These are phyloP conservation scores for Diaporthe ampelina DNA, from an alignment of 2,329 filamentous ascomycete species.

Conservation along the genomic window DNA sequence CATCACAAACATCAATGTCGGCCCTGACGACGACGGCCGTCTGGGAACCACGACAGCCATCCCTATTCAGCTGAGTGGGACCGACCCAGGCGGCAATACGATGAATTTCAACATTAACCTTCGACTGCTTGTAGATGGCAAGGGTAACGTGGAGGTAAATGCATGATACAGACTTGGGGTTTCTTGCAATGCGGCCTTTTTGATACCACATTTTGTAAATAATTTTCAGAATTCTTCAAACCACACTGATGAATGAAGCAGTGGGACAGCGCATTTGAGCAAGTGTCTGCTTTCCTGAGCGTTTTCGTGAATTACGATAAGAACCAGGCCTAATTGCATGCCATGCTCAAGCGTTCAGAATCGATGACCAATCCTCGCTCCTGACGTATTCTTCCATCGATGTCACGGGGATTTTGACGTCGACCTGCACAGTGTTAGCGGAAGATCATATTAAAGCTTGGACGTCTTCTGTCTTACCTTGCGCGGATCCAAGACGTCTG, in stretches of 20 bases:
- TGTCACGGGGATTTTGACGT: neutral
- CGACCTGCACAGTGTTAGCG: neutral
- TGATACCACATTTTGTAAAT: neutral
- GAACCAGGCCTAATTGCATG: neutral
- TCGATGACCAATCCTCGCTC: constrained; percentile 10
- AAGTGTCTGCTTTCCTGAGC: no score
- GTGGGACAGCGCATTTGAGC: no score
- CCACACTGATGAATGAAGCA: no score
- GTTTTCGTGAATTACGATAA: no score
- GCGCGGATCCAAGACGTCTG: neutral
- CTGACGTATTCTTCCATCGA: constrained; percentile 21
- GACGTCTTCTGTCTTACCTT: neutral
- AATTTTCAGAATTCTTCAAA: neutral
- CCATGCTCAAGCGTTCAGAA: neutral
- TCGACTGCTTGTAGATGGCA: constrained; percentile 3
- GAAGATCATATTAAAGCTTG: neutral
- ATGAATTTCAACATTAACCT: constrained; percentile 20
- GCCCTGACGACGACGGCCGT: neutral
- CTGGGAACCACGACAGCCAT: neutral
- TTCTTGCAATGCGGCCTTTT: neutral
- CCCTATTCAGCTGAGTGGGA: constrained; percentile 10
- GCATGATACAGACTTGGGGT: neutral
- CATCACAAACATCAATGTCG: constrained; percentile 16
- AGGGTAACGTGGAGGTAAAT: constrained; percentile 5
- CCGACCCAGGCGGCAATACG: neutral